Base-by-base conservation (phyloP, 805 yeast species). In the Lachancea meyersii region DNA sequence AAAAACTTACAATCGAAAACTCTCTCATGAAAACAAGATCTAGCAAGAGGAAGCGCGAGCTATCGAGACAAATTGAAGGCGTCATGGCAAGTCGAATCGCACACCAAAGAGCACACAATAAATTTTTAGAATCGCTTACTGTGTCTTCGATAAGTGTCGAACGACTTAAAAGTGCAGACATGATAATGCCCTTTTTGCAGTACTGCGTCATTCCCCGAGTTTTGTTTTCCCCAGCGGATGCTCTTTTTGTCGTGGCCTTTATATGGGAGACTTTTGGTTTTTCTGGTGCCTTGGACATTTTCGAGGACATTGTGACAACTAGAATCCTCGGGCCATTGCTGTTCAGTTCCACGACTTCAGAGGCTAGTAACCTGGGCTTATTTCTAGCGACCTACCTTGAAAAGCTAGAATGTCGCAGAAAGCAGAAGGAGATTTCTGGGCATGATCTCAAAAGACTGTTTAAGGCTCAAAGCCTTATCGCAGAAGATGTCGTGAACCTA, bases 321-420 rank as follows among this genome's bases (percentile, higher is more conserved):
- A 67, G 69, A 9, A 60, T 79, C 11, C 57, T 86, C 37, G 71
- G 71, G 37, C 73, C 82, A 2, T 72, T 86, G 2, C 55, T 88
- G 10, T 81, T 76, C 51, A 77, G 91, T 1, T 75, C 79, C 41
- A 84, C 96, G 0, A 73, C 86, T 0, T 62, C 71, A 3, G 96
- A 89, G 55, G 80, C 95, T 1, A 95, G 88, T 52, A 84, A 85
- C 55, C 60, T 88, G 30, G 95, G 95, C 3, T 61, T 86, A 10
- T 88, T 89, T 51, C 75, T 77, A 51, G 68, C 76, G 20, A 79
- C 76, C 19, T 48, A 83, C 1, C 63, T 86, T 33, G 63, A 58
- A 5, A 63, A 61, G 18, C 65, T 81, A 33, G 73, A 75, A 43
- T 46, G 53, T n/a, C 53, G 67, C 48, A 76, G 84, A 70, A 56